Conservation (phyloP, 2,329 filamentous ascomycete species). For the Neofusicoccum ribis region DNA sequence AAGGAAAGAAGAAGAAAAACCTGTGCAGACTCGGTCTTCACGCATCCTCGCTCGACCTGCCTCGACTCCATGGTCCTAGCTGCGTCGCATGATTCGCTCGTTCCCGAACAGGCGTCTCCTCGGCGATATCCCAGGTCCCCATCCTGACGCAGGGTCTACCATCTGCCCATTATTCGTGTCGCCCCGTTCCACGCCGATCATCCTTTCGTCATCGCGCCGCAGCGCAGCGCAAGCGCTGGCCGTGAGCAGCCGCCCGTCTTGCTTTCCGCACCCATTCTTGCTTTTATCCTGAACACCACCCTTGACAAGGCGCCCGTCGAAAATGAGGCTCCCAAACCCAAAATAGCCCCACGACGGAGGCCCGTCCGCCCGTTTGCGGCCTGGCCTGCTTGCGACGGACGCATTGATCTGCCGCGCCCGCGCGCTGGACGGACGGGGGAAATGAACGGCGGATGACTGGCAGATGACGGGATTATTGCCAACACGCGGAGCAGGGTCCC, state of each 20-base stretch:
- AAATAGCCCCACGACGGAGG: too few species aligned
- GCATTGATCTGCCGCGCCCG: too few species aligned
- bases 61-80: background rate
- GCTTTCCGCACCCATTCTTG: background rate
- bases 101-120: conserved; percentile 4
- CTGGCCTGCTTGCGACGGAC: too few species aligned
- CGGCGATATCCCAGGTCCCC: background rate
- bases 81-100: background rate
- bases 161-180: conserved; percentile 8
- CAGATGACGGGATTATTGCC: too few species aligned
- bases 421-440: background rate
- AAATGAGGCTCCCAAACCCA: too few species aligned
- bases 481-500: background rate
- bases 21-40: background rate
- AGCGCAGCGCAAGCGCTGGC: background rate
- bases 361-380: too few species aligned
- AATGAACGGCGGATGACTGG: background rate
- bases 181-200: conserved; percentile 6
- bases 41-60: background rate
- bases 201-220: conserved; percentile 5
- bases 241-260: background rate
- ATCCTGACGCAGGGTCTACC: conserved; percentile 13
- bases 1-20: background rate
- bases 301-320: too few species aligned
- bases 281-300: too few species aligned